These are phyloP conservation scores for Cordyceps javanica DNA, from an alignment of 2,329 filamentous ascomycete genomes.

Conservation along the genomic window DNA sequence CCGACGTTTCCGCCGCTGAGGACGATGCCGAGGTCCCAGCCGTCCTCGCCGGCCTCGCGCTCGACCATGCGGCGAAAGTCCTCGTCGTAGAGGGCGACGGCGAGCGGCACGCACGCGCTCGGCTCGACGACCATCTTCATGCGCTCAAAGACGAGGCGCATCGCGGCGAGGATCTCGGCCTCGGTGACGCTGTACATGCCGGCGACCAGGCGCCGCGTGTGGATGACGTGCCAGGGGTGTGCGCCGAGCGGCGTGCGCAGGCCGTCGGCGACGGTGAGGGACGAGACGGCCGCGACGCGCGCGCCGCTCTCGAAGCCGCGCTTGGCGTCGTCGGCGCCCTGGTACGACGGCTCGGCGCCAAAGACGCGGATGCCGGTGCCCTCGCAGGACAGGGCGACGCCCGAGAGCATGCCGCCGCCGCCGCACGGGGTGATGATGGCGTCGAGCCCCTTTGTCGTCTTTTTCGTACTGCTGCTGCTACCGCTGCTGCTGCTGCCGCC, in stretches of 20 bases:
- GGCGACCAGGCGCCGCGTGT: slow-evolving; percentile 58
- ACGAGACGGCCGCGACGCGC: slow-evolving; percentile 62
- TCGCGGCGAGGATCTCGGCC: slow-evolving; percentile 70
- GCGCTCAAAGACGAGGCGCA: slow-evolving; percentile 75
- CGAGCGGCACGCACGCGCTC: slow-evolving; percentile 76
- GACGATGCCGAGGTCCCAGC: slow-evolving; percentile 64
- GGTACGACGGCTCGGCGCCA: slow-evolving; percentile 75
- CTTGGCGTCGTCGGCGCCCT: slow-evolving; percentile 79
- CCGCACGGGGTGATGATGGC: slow-evolving; percentile 79
- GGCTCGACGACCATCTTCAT: slow-evolving; percentile 91
- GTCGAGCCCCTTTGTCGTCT: slow-evolving; percentile 41
- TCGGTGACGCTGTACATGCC: slow-evolving; percentile 72
- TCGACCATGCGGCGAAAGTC: slow-evolving; percentile 70
- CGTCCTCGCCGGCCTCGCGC: slow-evolving; percentile 60
- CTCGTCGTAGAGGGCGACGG: slow-evolving; percentile 77
- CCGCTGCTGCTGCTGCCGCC: no score
- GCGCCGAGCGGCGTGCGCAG: slow-evolving; percentile 75
- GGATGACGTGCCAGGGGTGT: slow-evolving; percentile 70
- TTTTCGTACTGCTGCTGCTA: no score
- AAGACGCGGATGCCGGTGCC: slow-evolving; percentile 72
- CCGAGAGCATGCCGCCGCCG: slow-evolving; percentile 81
- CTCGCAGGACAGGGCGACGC: slow-evolving; percentile 70
- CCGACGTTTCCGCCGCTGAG: slow-evolving; percentile 56
- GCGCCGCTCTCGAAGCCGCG: slow-evolving; percentile 59
- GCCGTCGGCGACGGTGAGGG: slow-evolving; percentile 82